A percentile compares a stretch with the other conserved stretches of the same genome.
Conservation (phyloP, 106 monocot genomes). For the Allium cepa region DNA sequence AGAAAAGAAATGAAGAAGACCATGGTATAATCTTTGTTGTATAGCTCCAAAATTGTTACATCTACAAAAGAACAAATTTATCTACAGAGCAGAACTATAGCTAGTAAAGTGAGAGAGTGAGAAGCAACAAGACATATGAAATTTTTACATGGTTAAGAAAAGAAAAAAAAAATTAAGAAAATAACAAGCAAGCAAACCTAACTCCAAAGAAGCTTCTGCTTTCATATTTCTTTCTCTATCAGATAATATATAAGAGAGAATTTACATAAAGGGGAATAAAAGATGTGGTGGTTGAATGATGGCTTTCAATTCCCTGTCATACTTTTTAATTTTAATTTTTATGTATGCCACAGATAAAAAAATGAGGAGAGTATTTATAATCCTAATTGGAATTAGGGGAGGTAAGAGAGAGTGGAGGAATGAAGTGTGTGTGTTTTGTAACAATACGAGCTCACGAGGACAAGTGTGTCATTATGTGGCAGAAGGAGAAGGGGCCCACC, state of each 20-base stretch:
- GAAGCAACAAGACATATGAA: neutral
- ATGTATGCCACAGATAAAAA: slow-evolving; percentile 8
- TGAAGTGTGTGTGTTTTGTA: no score
- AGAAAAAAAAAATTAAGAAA: neutral
- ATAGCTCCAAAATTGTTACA: slow-evolving; percentile 7
- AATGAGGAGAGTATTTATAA: slow-evolving; percentile 1
- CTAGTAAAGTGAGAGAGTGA: slow-evolving; percentile 7
- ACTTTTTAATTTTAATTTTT: slow-evolving; percentile 1
- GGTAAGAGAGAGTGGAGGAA: neutral
- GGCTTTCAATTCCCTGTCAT: slow-evolving; percentile 10
- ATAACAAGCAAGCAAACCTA: neutral
- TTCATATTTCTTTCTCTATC: neutral
- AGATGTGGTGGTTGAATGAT: slow-evolving; percentile 11
- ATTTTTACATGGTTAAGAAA: neutral
- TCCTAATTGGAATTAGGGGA: slow-evolving; percentile 2
- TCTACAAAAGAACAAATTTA: slow-evolving; percentile 10
- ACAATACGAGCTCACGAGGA: neutral
- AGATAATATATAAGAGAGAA: neutral
- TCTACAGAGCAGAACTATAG: neutral
- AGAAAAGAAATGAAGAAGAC: neutral
- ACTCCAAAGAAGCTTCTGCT: neutral
- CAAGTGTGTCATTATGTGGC: slow-evolving; percentile 13
- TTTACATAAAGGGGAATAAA: no score
- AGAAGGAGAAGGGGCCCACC: slow-evolving; percentile 3
- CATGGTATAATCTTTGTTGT: neutral